phyloP scores from a whole-genome alignment of 257 asterid species.

The Salvia miltiorrhiza region DNA sequence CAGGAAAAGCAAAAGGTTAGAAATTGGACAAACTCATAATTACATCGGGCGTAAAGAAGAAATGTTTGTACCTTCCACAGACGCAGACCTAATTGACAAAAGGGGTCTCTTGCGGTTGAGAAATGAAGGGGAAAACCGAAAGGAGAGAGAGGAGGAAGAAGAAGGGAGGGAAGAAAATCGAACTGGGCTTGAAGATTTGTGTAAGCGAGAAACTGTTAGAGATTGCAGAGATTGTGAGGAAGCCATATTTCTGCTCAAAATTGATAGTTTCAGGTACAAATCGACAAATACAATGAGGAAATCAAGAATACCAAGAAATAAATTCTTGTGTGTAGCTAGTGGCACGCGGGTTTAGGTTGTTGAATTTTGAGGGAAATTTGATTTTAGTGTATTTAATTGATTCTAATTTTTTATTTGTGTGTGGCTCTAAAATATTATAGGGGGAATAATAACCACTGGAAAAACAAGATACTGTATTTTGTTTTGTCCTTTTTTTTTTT shows the following conservation, averaged over 20 bases:
- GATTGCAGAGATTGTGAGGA: conserved; percentile 36
- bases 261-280: background rate
- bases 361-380: background rate
- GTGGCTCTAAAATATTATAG: background rate
- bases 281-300: conserved; percentile 14
- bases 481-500: no score
- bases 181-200: conserved; percentile 21
- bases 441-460: background rate
- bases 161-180: conserved; percentile 22
- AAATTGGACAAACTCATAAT: background rate
- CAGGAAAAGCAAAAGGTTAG: background rate
- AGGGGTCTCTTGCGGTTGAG: conserved; percentile 36
- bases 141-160: conserved; percentile 32
- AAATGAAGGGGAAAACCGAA: conserved; percentile 36
- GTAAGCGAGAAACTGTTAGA: conserved; percentile 15
- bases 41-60: background rate
- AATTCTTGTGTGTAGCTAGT: background rate
- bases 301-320: background rate
- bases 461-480: background rate
- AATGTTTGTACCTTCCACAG: conserved; percentile 47
- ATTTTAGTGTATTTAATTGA: background rate
- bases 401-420: background rate
- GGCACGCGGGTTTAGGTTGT: conserved; percentile 19
- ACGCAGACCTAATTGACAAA: conserved; percentile 47
- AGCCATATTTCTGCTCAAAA: conserved; percentile 36